These are phyloP conservation scores for Lactarius tabidus DNA, from an alignment of 768 basidiomycete genomes.

Conservation along the genomic window DNA sequence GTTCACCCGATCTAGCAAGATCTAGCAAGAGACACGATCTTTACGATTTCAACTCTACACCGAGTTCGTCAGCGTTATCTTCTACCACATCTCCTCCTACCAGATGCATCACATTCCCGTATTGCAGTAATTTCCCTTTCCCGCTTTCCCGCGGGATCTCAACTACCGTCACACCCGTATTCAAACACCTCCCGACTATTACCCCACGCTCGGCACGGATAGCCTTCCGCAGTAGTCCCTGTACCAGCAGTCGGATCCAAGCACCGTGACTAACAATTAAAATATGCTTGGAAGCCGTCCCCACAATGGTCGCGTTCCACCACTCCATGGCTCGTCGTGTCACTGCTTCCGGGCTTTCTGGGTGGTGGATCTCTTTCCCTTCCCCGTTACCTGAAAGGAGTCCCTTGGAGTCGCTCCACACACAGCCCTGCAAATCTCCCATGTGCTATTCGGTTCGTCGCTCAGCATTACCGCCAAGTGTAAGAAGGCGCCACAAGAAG, in stretches of 20 bases:
- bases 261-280: constrained; percentile 68
- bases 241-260: constrained; percentile 52
- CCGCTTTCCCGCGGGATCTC: constrained; percentile 42
- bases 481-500: neutral
- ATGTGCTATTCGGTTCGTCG: constrained; percentile 41
- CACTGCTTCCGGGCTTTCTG: constrained; percentile 17
- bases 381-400: neutral
- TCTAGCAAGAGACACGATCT: neutral
- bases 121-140: constrained; percentile 45
- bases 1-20: neutral
- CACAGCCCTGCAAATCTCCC: constrained; percentile 56
- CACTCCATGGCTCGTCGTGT: constrained; percentile 49
- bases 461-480: neutral
- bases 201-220: constrained; percentile 36
- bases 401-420: neutral
- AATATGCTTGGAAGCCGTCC: constrained; percentile 28
- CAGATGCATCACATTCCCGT: constrained; percentile 56
- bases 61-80: constrained; percentile 49
- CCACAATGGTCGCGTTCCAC: constrained; percentile 52
- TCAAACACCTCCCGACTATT: constrained; percentile 39
- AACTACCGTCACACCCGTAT: constrained; percentile 56
- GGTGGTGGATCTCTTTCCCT: constrained; percentile 21
- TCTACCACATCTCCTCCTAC: constrained; percentile 35
- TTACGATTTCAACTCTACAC: neutral
- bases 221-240: constrained; percentile 41